Evolutionary conservation across 768 basidiomycete species (phyloP).

Genomic region (Lanmaoa rubissima): DNA sequence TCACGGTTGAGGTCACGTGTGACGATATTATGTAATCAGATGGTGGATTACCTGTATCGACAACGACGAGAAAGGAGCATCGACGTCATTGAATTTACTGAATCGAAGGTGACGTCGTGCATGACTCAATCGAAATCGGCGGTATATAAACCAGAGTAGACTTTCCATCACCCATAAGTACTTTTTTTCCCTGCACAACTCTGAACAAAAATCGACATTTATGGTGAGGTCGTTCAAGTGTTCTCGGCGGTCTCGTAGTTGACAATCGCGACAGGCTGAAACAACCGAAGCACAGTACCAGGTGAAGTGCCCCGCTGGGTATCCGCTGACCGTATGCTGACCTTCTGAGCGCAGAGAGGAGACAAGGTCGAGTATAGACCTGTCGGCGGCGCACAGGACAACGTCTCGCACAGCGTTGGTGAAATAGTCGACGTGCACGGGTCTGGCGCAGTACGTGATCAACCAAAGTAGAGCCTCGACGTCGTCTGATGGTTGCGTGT

Average conservation of each 20-base stretch:
- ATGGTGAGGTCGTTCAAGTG: conserved; percentile 9
- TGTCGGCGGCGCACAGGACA: conserved; percentile 39
- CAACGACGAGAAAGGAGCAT: conserved; percentile 5
- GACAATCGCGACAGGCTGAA: conserved; percentile 18
- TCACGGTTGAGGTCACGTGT: conserved; percentile 12
- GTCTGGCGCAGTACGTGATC: conserved; percentile 34
- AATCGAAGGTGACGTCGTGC: conserved; percentile 13
- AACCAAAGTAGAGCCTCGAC: accelerated
- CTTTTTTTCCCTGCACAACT: neutral
- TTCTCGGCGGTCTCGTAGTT: neutral
- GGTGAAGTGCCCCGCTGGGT: conserved; percentile 4
- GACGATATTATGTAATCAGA: neutral
- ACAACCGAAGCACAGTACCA: conserved; percentile 20
- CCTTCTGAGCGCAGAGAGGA: conserved; percentile 27
- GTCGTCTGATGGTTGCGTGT: neutral
- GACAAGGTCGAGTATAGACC: conserved; percentile 46
- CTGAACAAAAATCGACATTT: neutral
- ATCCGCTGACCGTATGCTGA: neutral
- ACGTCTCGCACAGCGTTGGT: conserved; percentile 39
- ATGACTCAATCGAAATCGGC: conserved; percentile 11
- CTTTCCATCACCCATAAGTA: neutral
- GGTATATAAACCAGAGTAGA: conserved; percentile 14
- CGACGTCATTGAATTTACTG: conserved; percentile 15
- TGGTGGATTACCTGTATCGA: neutral
- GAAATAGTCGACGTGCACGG: conserved; percentile 34